These are phyloP conservation scores for Ophiostoma himal-ulmi DNA, from an alignment of 2,329 filamentous ascomycete genomes.

Conservation along the genomic window DNA sequence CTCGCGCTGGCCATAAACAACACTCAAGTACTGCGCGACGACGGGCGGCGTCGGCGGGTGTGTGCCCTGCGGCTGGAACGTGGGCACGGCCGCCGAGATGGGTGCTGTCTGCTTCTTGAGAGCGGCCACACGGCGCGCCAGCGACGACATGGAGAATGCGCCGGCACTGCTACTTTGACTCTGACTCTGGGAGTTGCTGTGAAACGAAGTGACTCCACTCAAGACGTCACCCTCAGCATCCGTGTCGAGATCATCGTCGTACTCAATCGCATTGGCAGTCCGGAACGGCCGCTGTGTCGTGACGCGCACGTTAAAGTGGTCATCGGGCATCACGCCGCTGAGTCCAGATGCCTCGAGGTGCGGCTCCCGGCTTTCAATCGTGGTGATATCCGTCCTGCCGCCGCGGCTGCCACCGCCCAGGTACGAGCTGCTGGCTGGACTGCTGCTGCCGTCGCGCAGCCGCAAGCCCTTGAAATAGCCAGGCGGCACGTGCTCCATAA, in stretches of 20 bases:
- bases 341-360: constrained; percentile 54
- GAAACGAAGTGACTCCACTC: constrained; percentile 17
- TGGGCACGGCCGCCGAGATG: constrained; percentile 16
- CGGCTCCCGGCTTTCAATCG: constrained; percentile 26
- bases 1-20: constrained; percentile 39
- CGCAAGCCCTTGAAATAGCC: too few species aligned
- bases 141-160: constrained; percentile 33
- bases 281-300: constrained; percentile 40
- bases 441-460: neutral
- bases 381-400: neutral
- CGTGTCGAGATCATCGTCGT: neutral
- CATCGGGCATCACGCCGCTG: constrained; percentile 55
- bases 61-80: neutral
- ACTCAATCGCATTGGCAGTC: neutral
- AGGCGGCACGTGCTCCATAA: constrained; percentile 24
- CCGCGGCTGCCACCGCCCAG: neutral
- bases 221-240: neutral
- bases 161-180: constrained; percentile 2
- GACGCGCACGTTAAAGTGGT: constrained; percentile 56
- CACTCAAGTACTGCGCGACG: constrained; percentile 43
- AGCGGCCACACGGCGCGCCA: constrained; percentile 39
- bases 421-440: neutral
- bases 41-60: constrained; percentile 28
- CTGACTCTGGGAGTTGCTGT: too few species aligned
- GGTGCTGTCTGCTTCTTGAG: constrained; percentile 22